A percentile compares a stretch with the other conserved stretches of the same genome.
phyloP scores from a whole-genome alignment of 2,329 filamentous ascomycete species.

The Nemania serpens region DNA sequence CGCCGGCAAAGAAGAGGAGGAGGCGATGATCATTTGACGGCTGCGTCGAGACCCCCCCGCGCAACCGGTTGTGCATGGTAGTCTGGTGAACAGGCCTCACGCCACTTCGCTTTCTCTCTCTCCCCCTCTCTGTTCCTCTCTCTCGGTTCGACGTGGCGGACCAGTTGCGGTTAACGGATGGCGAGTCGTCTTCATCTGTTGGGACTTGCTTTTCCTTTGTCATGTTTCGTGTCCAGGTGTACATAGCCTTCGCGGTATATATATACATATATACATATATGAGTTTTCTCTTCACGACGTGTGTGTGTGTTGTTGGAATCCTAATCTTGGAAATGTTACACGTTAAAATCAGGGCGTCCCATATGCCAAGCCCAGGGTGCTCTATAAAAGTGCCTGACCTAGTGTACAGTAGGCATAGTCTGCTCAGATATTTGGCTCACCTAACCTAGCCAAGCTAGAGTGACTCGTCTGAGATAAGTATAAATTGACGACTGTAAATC shows the following conservation, averaged over 20 bases:
- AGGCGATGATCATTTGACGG: slow-evolving; percentile 1
- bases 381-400: too few relatives aligned
- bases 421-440: too few relatives aligned
- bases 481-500: too few relatives aligned
- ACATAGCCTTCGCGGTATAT: slow-evolving; percentile 37
- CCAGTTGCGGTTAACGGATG: not conserved
- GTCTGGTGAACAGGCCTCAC: not conserved
- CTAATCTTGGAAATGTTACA: too few relatives aligned
- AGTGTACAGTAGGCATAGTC: too few relatives aligned
- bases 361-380: too few relatives aligned
- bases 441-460: too few relatives aligned
- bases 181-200: not conserved
- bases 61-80: not conserved
- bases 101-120: not conserved
- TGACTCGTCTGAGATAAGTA: too few relatives aligned
- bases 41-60: slow-evolving; percentile 1
- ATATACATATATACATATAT: not conserved
- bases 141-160: not conserved
- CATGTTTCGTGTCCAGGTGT: slow-evolving; percentile 33
- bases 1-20: not conserved
- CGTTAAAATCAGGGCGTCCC: too few relatives aligned
- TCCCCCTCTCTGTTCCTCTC: not conserved
- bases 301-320: not conserved
- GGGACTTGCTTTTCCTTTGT: slow-evolving; percentile 12
- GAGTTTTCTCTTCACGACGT: not conserved